Conservation (phyloP, 2,329 filamentous ascomycete species). For the Tetracladium maxilliforme region DNA sequence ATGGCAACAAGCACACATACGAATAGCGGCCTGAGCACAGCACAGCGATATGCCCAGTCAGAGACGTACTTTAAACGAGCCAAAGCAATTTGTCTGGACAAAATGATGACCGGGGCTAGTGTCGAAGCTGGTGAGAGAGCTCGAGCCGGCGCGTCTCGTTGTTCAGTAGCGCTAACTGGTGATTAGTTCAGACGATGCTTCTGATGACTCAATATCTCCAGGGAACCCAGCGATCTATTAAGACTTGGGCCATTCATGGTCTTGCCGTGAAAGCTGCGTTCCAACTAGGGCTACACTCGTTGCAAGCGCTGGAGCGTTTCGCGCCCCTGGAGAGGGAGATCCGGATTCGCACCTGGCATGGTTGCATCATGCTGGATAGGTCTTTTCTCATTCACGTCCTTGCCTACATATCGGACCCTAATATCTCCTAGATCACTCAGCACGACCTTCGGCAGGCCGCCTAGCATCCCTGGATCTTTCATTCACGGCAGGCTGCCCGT, state of each 20-base stretch:
- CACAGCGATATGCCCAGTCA: constrained; percentile 21
- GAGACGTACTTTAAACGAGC: constrained; percentile 29
- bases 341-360: constrained; percentile 32
- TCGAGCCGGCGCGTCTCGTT: not conserved
- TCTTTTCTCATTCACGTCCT: constrained; percentile 6
- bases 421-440: constrained; percentile 22
- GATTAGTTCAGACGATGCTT: constrained; percentile 31
- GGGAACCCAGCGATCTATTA: constrained; percentile 33
- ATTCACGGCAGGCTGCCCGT: constrained; percentile 4
- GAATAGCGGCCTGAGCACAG: constrained; percentile 13
- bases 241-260: constrained; percentile 38
- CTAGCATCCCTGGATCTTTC: constrained; percentile 25
- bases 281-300: constrained; percentile 34
- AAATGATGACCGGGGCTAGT: constrained; percentile 23
- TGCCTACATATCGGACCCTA: no score
- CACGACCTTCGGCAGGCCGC: constrained; percentile 34
- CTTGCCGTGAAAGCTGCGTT: constrained; percentile 33
- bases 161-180: no score
- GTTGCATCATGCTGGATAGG: constrained; percentile 29
- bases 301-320: constrained; percentile 17
- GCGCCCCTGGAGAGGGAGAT: constrained; percentile 27
- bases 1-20: constrained; percentile 23
- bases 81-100: constrained; percentile 23
- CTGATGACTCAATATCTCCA: constrained; percentile 35
- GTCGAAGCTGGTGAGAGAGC: constrained; percentile 23